Conservation (phyloP, 257 asterid species). For the Capsicum rhomboideum region DNA sequence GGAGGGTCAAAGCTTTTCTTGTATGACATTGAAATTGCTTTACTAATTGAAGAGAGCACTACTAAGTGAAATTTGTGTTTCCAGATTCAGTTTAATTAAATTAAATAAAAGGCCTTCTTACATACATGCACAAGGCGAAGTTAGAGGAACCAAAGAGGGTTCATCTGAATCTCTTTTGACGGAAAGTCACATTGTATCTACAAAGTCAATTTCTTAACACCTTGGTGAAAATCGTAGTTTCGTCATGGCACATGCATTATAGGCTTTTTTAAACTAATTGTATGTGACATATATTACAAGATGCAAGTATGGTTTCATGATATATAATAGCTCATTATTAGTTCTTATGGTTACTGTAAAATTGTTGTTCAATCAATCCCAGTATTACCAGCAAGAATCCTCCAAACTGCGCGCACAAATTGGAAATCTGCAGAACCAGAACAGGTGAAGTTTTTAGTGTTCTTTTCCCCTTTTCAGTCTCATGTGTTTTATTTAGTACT, state of each 20-base stretch:
- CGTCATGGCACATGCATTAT: neutral
- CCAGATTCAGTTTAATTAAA: neutral
- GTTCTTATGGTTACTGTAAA: neutral
- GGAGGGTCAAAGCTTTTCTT: neutral
- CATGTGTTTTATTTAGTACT: neutral
- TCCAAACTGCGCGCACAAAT: constrained; percentile 69
- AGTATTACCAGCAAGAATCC: constrained; percentile 95
- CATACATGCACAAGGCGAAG: neutral
- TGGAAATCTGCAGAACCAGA: constrained; percentile 63
- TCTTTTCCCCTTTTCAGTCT: neutral
- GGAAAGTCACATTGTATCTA: neutral
- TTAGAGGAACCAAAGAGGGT: neutral
- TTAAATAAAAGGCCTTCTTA: neutral
- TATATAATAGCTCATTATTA: neutral
- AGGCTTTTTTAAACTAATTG: neutral
- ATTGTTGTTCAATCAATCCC: neutral
- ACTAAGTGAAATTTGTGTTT: neutral
- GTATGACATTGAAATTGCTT: neutral
- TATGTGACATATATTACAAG: neutral
- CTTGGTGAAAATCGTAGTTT: neutral
- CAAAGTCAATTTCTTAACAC: neutral
- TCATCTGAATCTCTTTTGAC: neutral
- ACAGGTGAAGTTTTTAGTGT: constrained; percentile 33
- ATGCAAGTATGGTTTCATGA: neutral
- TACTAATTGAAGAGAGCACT: neutral